Conservation (phyloP, 345 rosid species). For the Acer negundo region DNA sequence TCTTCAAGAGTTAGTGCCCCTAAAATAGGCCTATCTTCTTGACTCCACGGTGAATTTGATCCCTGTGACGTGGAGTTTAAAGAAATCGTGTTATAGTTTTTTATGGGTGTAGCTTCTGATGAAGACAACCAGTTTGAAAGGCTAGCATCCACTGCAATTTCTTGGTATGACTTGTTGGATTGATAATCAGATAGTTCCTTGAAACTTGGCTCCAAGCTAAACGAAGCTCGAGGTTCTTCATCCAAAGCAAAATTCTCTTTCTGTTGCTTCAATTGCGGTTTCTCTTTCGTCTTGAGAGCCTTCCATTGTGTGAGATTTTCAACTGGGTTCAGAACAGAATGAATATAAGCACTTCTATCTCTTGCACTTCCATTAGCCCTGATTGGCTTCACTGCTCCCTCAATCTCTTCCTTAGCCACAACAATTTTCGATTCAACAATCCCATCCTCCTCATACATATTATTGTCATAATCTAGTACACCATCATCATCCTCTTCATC, state of each 20-base stretch:
- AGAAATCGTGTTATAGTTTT: constrained; percentile 36
- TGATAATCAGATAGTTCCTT: constrained; percentile 34
- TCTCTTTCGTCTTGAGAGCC: constrained; percentile 63
- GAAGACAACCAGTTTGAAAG: constrained; percentile 90
- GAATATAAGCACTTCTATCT: constrained; percentile 53
- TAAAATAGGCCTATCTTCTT: constrained; percentile 81
- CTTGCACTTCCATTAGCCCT: constrained; percentile 37
- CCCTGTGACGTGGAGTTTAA: constrained; percentile 35
- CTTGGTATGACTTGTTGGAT: constrained; percentile 47
- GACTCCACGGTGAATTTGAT: constrained; percentile 51
- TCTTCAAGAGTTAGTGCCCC: constrained; percentile 90
- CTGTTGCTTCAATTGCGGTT: constrained; percentile 43
- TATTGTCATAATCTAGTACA: constrained; percentile 31
- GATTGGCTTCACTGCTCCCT: constrained; percentile 32
- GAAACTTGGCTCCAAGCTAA: constrained; percentile 33
- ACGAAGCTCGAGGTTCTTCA: constrained; percentile 36
- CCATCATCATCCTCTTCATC: constrained; percentile 31
- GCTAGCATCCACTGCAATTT: constrained; percentile 75
- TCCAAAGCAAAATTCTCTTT: constrained; percentile 67
- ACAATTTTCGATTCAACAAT: constrained; percentile 16
- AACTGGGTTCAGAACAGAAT: constrained; percentile 78
- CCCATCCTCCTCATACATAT: constrained; percentile 30
- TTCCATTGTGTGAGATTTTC: constrained; percentile 97
- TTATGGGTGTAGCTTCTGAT: constrained; percentile 49
- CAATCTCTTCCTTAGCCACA: constrained; percentile 25